A percentile compares a stretch with the other conserved stretches of the same genome.
These are phyloP conservation scores for Pisolithus sp. DNA, from an alignment of 768 basidiomycete species.

Conservation along the genomic window DNA sequence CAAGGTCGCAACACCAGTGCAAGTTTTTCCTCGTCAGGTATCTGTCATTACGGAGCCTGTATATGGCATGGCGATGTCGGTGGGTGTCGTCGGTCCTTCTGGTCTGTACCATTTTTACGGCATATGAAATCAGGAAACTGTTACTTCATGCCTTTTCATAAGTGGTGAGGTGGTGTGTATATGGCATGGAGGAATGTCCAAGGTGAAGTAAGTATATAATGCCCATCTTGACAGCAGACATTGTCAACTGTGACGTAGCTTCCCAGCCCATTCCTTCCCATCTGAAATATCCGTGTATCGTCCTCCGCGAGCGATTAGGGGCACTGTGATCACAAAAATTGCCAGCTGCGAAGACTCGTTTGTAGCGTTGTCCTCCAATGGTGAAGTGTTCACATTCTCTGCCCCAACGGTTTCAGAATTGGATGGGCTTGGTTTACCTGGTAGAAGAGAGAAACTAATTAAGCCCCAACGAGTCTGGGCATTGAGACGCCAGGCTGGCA, in stretches of 20 bases:
- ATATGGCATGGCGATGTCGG: slow-evolving; percentile 66
- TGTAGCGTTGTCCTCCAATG: slow-evolving; percentile 75
- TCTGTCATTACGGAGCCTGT: slow-evolving; percentile 71
- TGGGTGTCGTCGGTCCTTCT: slow-evolving; percentile 29
- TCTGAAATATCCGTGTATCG: slow-evolving; percentile 72
- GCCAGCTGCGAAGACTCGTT: slow-evolving; percentile 73
- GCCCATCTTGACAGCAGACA: neutral
- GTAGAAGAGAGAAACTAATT: slow-evolving; percentile 35
- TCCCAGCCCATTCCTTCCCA: slow-evolving; percentile 73
- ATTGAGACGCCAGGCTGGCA: slow-evolving; percentile 76
- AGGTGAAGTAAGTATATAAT: slow-evolving; percentile 52
- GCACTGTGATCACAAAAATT: slow-evolving; percentile 72
- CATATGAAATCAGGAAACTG: slow-evolving; percentile 58
- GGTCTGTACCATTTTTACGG: neutral
- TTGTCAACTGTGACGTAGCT: slow-evolving; percentile 34
- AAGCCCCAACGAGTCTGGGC: slow-evolving; percentile 92
- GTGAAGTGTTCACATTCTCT: slow-evolving; percentile 87
- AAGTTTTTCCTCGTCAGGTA: slow-evolving; percentile 73
- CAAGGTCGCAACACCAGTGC: slow-evolving; percentile 63
- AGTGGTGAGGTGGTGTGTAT: slow-evolving; percentile 78
- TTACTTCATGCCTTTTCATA: slow-evolving; percentile 75
- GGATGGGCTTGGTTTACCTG: slow-evolving; percentile 12
- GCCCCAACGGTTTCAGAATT: slow-evolving; percentile 33
- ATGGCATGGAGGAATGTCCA: slow-evolving; percentile 69
- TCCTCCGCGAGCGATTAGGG: slow-evolving; percentile 69